A percentile compares a stretch with the other conserved stretches of the same genome.
These are phyloP conservation scores for Suhomyces bribrorum DNA, from an alignment of 1,139 yeast species.

Conservation along the genomic window DNA sequence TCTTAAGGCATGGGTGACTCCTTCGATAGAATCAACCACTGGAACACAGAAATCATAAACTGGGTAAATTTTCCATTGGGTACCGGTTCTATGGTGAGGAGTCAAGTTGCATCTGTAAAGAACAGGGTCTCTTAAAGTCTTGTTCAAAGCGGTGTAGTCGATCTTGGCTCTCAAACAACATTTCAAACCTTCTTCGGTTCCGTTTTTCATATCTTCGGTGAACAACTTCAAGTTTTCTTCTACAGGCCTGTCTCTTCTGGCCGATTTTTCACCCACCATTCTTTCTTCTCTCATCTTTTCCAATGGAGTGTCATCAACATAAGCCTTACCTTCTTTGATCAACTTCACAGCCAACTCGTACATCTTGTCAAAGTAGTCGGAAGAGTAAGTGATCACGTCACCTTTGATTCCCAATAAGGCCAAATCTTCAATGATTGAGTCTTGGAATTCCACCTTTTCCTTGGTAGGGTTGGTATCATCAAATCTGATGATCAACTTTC, in stretches of 20 bases:
- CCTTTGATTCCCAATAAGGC: conserved; percentile 88
- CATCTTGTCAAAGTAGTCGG: conserved; percentile 90
- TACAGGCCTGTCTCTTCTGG: conserved; percentile 84
- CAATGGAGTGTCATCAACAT: conserved; percentile 92
- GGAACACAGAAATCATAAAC: conserved; percentile 99
- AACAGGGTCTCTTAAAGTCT: conserved; percentile 95
- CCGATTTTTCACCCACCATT: conserved; percentile 91
- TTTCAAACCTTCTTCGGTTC: conserved; percentile 85
- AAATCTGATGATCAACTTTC: conserved; percentile 90
- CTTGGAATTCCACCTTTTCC: conserved; percentile 91
- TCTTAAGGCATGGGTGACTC: conserved; percentile 95
- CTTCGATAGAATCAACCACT: conserved; percentile 89
- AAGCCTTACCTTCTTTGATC: conserved; percentile 94
- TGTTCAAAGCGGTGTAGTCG: conserved; percentile 84
- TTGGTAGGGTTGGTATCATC: conserved; percentile 97
- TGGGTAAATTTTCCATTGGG: conserved; percentile 92
- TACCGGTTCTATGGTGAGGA: conserved; percentile 96
- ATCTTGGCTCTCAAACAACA: conserved; percentile 95
- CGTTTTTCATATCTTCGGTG: conserved; percentile 87
- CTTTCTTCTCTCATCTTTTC: conserved; percentile 97
- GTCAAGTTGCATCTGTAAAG: conserved; percentile 94
- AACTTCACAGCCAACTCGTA: conserved; percentile 78
- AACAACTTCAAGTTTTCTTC: conserved; percentile 87
- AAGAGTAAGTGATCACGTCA: conserved; percentile 81
- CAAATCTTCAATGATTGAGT: conserved; percentile 88